Base-by-base conservation (phyloP, 2,329 filamentous ascomycete genomes). In the Colletotrichum kahawae region DNA sequence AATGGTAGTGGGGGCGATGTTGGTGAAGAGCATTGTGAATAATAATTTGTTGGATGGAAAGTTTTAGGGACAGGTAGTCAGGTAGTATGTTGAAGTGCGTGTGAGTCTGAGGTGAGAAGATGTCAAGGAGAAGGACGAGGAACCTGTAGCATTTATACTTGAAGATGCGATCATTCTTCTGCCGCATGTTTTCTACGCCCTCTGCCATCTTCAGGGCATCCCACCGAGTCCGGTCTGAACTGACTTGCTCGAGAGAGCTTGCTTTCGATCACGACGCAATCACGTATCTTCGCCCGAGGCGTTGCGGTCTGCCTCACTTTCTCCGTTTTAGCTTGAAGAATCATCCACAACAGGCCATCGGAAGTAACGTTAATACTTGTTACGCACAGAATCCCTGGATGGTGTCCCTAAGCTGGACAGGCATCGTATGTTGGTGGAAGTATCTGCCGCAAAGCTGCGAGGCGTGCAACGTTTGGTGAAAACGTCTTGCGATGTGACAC, bases 181-280 rank as follows among this genome's bases (percentile, higher is more conserved):
- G 7, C 29, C 7, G 2, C 1, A 27, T 27, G 24, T 27, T 27
- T 27, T 5, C 24, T 27, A 1, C 7, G 31, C 31, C 31, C 31
- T 1, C 2, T 3, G 9, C 10, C 2, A 10, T 3, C 31, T 8
- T 10, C 2, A 10, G 31, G 3, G 2, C 31, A 33, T 10, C 31
- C 9, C 31, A 33, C 1, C 10, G 12, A 34, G 33, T 34, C 12
- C 5, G 7, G 5, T 13, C 4, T 34, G 2, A 12, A n/a, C n/a
- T 2, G 43, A 51, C 12, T 13, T 21, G 43, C n/a, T 4, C n/a
- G 7, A n/a, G n/a, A 51, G 9, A 51, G 1, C 10, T n/a, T 51
- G 43, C 2, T 51, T 13, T 21, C n/a, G 10, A 51, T 13, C 10
- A 13, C 43, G n/a, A n/a, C 18, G 18, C 38, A n/a, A 21, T 48